Conservation (phyloP, 495 filamentous ascomycete genomes). For the Rostrohypoxylon terebratum region DNA sequence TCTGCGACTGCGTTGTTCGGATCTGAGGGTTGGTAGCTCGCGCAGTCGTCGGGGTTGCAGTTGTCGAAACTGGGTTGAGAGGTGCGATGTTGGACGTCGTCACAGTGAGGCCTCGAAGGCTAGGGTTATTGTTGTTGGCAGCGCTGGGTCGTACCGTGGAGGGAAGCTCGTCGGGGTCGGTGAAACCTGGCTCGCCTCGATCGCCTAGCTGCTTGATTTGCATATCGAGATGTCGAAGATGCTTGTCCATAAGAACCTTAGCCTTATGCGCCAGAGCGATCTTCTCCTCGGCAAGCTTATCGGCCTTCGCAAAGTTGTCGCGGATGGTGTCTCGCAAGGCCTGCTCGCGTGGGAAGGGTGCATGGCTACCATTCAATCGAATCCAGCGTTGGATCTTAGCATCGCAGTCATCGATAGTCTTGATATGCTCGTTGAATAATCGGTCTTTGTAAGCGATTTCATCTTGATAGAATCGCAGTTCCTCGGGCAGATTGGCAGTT, state of each 20-base stretch:
- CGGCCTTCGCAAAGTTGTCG: conserved; percentile 75
- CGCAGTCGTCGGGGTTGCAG: conserved; percentile 52
- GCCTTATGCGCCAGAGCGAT: conserved; percentile 82
- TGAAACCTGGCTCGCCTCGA: conserved; percentile 76
- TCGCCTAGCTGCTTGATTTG: conserved; percentile 87
- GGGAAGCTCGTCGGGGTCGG: conserved; percentile 79
- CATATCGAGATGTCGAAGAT: conserved; percentile 85
- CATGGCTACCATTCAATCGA: conserved; percentile 82
- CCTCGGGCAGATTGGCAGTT: conserved; percentile 89
- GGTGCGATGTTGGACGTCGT: conserved; percentile 58
- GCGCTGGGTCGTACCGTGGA: conserved; percentile 75
- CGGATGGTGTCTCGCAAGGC: conserved; percentile 74
- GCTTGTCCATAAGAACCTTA: conserved; percentile 82
- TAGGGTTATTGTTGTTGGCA: conserved; percentile 56
- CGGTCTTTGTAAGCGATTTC: conserved; percentile 94
- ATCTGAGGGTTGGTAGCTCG: conserved; percentile 56
- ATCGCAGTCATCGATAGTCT: conserved; percentile 80
- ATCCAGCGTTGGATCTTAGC: conserved; percentile 89
- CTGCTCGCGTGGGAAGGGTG: conserved; percentile 88
- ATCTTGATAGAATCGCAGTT: conserved; percentile 92
- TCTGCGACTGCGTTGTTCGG: conserved; percentile 55
- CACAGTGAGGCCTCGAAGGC: conserved; percentile 42
- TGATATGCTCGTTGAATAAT: conserved; percentile 76
- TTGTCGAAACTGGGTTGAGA: conserved; percentile 62
- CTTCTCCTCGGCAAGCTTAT: conserved; percentile 88